Conservation (phyloP, 2,329 filamentous ascomycete species). For the Harringtonia aguacate region DNA sequence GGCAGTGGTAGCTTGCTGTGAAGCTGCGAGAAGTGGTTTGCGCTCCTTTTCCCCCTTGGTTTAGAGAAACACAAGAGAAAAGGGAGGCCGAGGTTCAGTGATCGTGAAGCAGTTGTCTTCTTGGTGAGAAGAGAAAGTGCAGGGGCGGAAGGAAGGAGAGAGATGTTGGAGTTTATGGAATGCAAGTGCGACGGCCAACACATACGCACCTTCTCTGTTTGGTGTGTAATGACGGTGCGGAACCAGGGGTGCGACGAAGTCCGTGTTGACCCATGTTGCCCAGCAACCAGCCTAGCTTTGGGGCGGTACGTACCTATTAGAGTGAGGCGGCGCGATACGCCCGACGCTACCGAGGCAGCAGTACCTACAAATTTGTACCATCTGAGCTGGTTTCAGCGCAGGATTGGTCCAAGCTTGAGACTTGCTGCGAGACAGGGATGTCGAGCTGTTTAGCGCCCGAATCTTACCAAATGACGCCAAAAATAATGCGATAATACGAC, state of each 20-base stretch:
- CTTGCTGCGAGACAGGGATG: no score
- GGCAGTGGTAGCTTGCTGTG: no score
- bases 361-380: no score
- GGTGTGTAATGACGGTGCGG: constrained; percentile 6
- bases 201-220: background rate
- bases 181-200: background rate
- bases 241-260: background rate
- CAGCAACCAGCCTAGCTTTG: no score
- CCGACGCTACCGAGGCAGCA: no score
- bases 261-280: constrained; percentile 13
- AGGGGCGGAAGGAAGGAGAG: background rate
- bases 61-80: background rate
- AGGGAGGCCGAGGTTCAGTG: background rate
- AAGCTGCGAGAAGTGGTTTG: background rate
- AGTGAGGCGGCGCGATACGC: no score
- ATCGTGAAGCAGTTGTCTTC: background rate
- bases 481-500: no score
- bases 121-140: background rate
- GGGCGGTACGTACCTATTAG: background rate
- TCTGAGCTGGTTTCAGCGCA: no score
- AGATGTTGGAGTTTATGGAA: background rate
- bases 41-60: background rate
- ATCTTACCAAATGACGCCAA: no score
- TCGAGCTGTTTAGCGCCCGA: no score
- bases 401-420: no score